phyloP scores from a whole-genome alignment of 208 protist species.

The Leishmania tarentolae region DNA sequence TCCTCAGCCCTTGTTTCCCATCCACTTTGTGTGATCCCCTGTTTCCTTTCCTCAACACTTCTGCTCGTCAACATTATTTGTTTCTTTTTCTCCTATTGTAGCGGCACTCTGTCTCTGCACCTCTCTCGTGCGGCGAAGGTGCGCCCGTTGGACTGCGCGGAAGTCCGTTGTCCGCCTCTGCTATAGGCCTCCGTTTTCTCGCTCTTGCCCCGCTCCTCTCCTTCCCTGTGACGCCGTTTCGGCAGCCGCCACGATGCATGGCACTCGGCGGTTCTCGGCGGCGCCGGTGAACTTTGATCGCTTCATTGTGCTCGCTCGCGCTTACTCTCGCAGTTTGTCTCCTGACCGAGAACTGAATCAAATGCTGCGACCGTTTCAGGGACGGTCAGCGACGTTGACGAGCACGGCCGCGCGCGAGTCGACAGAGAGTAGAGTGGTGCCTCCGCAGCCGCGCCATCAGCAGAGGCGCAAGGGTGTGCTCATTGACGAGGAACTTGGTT shows the following conservation, averaged over 20 bases:
- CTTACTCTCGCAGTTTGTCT: constrained; percentile 58
- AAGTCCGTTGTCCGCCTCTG: not conserved
- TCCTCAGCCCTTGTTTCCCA: not conserved
- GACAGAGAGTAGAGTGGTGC: constrained; percentile 1
- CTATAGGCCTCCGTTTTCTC: not conserved
- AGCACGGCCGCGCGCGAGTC: not conserved
- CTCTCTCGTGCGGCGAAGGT: not conserved
- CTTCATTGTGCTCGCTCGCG: constrained; percentile 57
- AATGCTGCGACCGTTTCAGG: constrained; percentile 53
- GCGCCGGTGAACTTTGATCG: constrained; percentile 69
- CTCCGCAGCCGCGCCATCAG: not conserved
- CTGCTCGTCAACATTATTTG: not conserved
- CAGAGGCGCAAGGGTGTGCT: not conserved
- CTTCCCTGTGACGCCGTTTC: not conserved
- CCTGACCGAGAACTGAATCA: constrained; percentile 76
- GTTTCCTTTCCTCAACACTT: not conserved
- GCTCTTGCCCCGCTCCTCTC: not conserved
- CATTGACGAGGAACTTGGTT: not conserved
- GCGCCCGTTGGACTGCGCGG: not conserved
- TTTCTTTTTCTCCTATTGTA: not conserved
- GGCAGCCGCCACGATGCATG: constrained; percentile 4
- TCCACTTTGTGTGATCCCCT: not conserved
- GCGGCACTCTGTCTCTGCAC: not conserved
- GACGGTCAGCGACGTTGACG: not conserved
- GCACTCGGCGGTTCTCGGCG: constrained; percentile 30